Evolutionary conservation across 2,329 filamentous ascomycete genomes (phyloP).

Genomic region (Curvularia eragrostidis): DNA sequence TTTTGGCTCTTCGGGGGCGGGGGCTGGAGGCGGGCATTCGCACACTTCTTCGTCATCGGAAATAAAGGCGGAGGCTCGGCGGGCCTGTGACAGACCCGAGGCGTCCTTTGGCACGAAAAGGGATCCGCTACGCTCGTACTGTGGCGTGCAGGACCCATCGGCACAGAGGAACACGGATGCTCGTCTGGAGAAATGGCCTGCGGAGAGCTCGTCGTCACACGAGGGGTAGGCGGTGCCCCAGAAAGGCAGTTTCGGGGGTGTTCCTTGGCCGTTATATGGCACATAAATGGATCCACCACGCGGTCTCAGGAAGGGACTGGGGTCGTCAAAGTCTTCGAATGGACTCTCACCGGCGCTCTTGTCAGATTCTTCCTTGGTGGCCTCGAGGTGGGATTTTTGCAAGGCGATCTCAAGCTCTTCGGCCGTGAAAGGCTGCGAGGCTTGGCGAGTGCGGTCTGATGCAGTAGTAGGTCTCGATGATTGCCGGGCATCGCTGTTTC

Average conservation of each 20-base stretch:
- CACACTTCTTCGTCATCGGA: constrained; percentile 21
- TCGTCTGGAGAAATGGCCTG: constrained; percentile 23
- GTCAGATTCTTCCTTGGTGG: constrained; percentile 40
- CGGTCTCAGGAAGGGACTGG: constrained; percentile 31
- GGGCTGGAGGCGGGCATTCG: constrained; percentile 21
- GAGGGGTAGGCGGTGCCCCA: constrained; percentile 29
- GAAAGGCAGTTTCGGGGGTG: constrained; percentile 29
- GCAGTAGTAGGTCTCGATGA: constrained; percentile 36
- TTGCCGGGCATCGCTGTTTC: constrained; percentile 34
- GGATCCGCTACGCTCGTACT: constrained; percentile 27
- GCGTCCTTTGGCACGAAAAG: constrained; percentile 22
- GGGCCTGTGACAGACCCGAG: constrained; percentile 19
- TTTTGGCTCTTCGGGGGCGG: constrained; percentile 20
- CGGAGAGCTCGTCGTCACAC: constrained; percentile 14
- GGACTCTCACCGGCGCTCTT: constrained; percentile 32
- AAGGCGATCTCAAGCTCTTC: constrained; percentile 56
- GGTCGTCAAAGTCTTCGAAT: constrained; percentile 27
- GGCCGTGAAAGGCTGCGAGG: constrained; percentile 52
- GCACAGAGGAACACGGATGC: constrained; percentile 16
- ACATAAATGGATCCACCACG: constrained; percentile 38
- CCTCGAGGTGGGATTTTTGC: constrained; percentile 49
- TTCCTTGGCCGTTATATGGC: constrained; percentile 33
- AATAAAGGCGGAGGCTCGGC: constrained; percentile 24
- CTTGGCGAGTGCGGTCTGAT: constrained; percentile 36
- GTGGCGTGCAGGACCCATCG: constrained; percentile 18